Evolutionary conservation across 2,329 filamentous ascomycete species (phyloP).

Genomic region (Tolypocladium tundrense): DNA sequence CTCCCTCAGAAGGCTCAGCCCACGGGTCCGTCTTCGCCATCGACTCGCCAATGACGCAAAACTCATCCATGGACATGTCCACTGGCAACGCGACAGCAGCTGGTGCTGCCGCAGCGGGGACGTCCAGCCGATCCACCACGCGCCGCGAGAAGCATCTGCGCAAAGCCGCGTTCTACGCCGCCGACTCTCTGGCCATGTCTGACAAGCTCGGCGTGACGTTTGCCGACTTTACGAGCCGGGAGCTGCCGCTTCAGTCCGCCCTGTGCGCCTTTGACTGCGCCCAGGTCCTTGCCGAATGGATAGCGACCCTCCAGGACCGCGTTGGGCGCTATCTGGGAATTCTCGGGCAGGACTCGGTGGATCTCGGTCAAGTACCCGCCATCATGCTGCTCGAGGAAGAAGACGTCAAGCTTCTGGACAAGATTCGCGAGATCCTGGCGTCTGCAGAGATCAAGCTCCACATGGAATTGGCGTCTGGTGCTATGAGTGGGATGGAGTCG

Average conservation of each 20-base stretch:
- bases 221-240: constrained; percentile 71
- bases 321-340: constrained; percentile 85
- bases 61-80: constrained; percentile 36
- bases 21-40: constrained; percentile 36
- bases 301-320: constrained; percentile 83
- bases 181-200: constrained; percentile 80
- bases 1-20: constrained; percentile 34
- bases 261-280: constrained; percentile 92
- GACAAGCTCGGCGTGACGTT: constrained; percentile 80
- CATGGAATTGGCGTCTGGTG: constrained; percentile 36
- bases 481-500: constrained; percentile 41
- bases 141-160: constrained; percentile 79
- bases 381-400: constrained; percentile 90
- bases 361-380: constrained; percentile 69
- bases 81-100: background rate
- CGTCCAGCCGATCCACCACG: constrained; percentile 39
- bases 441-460: constrained; percentile 74
- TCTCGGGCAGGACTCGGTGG: constrained; percentile 71
- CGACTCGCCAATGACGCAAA: constrained; percentile 41
- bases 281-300: constrained; percentile 90
- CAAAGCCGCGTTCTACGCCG: constrained; percentile 91
- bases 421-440: constrained; percentile 68
- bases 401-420: constrained; percentile 73
- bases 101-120: constrained; percentile 3
- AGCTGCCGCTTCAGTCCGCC: constrained; percentile 80